A percentile compares a stretch with the other conserved stretches of the same genome.
phyloP scores from a whole-genome alignment of 2,329 filamentous ascomycete genomes.

The Diaporthe batatas region DNA sequence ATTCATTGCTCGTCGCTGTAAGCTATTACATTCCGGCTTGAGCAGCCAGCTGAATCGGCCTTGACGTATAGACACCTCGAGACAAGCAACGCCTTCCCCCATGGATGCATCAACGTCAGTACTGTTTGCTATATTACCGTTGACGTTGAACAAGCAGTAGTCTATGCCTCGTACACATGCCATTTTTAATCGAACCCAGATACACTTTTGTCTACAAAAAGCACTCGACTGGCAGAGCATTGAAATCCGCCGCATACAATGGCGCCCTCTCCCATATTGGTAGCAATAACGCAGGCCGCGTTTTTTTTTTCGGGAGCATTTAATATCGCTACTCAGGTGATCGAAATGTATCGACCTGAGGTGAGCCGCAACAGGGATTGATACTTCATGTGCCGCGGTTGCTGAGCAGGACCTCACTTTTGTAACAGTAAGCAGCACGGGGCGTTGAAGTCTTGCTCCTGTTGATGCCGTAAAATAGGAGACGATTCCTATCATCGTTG shows the following conservation, averaged over 20 bases:
- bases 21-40: not conserved
- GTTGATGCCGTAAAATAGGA: slow-evolving; percentile 48
- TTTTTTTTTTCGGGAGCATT: slow-evolving; percentile 64
- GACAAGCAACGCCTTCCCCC: too few relatives aligned
- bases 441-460: not conserved
- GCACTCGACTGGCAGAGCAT: not conserved
- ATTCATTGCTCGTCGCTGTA: not conserved
- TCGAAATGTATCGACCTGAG: slow-evolving; percentile 62
- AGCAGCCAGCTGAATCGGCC: not conserved
- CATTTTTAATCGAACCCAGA: not conserved
- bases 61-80: not conserved
- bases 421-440: not conserved
- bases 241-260: slow-evolving; percentile 48
- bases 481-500: slow-evolving; percentile 62
- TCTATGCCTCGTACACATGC: not conserved
- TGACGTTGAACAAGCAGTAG: not conserved
- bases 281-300: slow-evolving; percentile 66
- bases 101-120: not conserved
- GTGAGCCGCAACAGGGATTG: slow-evolving; percentile 49
- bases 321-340: slow-evolving; percentile 67
- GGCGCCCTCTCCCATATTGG: slow-evolving; percentile 62
- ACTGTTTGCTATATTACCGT: not conserved
- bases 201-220: not conserved
- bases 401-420: slow-evolving; percentile 3
- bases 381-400: not conserved